phyloP scores from a whole-genome alignment of 1,139 yeast genomes.

The Kurtzmaniella quercitrusa region DNA sequence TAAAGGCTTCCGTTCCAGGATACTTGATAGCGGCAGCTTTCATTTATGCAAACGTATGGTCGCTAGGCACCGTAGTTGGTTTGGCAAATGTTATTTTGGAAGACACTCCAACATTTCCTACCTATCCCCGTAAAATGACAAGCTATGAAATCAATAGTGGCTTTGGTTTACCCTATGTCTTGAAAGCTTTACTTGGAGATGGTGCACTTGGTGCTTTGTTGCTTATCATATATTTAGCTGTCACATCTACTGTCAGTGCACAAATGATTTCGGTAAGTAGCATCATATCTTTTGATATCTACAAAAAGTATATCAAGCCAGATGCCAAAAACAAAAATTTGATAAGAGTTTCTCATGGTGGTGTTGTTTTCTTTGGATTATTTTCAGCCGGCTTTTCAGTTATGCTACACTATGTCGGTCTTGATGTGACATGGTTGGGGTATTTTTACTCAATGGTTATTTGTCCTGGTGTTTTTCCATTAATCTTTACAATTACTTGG shows the following conservation, averaged over 20 bases:
- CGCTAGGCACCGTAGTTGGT: slow-evolving; percentile 27
- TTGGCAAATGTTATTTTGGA: slow-evolving; percentile 24
- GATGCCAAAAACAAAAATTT: slow-evolving; percentile 22
- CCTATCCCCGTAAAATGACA: slow-evolving; percentile 27
- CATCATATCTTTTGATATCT: slow-evolving; percentile 28
- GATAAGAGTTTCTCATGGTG: slow-evolving; percentile 25
- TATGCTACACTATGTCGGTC: slow-evolving; percentile 30
- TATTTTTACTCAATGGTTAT: slow-evolving; percentile 32
- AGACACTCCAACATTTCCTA: slow-evolving; percentile 21
- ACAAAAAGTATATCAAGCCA: slow-evolving; percentile 24
- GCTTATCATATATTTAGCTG: slow-evolving; percentile 26
- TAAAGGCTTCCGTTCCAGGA: slow-evolving; percentile 34
- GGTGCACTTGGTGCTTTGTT: slow-evolving; percentile 28
- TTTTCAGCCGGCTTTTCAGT: slow-evolving; percentile 27
- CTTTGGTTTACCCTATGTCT: slow-evolving; percentile 22
- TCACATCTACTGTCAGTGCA: slow-evolving; percentile 30
- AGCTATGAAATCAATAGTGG: slow-evolving; percentile 24
- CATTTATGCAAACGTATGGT: slow-evolving; percentile 31
- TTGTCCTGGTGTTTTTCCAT: slow-evolving; percentile 34
- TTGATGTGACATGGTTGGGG: slow-evolving; percentile 32
- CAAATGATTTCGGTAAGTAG: slow-evolving; percentile 30
- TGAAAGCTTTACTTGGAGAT: slow-evolving; percentile 24
- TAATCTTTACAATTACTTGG: slow-evolving; percentile 32
- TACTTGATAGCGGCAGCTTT: slow-evolving; percentile 30
- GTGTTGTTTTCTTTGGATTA: slow-evolving; percentile 26